Evolutionary conservation across 306 rosid species (phyloP).

Genomic region (Fragaria nilgerrensis): DNA sequence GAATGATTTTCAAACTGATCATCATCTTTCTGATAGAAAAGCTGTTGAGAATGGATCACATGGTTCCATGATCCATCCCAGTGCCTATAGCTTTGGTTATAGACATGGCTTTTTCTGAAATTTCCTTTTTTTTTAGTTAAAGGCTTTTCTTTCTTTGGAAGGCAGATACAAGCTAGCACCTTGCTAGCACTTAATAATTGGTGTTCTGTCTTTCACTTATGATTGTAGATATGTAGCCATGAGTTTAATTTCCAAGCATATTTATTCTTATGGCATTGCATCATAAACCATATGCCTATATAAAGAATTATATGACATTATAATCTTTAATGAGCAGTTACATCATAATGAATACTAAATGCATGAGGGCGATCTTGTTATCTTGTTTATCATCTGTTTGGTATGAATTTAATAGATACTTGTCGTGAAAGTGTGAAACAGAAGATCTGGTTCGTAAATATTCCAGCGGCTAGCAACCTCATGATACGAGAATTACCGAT

Average conservation of each 20-base stretch:
- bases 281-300: not conserved
- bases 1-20: not conserved
- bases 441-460: no score
- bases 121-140: not conserved
- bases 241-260: not conserved
- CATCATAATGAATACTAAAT: not conserved
- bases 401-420: not conserved
- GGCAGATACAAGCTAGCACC: slow-evolving; percentile 1
- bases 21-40: not conserved
- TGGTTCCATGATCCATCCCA: not conserved
- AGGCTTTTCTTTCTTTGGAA: not conserved
- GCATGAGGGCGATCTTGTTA: not conserved
- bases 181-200: not conserved
- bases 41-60: not conserved
- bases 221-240: not conserved
- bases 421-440: not conserved
- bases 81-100: slow-evolving; percentile 4
- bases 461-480: no score
- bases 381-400: not conserved
- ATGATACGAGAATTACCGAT: no score
- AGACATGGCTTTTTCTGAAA: not conserved
- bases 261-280: not conserved
- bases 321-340: not conserved
- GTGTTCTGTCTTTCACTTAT: not conserved
- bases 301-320: not conserved